phyloP scores from a whole-genome alignment of 2,329 filamentous ascomycete species.

The Geosmithia flava region DNA sequence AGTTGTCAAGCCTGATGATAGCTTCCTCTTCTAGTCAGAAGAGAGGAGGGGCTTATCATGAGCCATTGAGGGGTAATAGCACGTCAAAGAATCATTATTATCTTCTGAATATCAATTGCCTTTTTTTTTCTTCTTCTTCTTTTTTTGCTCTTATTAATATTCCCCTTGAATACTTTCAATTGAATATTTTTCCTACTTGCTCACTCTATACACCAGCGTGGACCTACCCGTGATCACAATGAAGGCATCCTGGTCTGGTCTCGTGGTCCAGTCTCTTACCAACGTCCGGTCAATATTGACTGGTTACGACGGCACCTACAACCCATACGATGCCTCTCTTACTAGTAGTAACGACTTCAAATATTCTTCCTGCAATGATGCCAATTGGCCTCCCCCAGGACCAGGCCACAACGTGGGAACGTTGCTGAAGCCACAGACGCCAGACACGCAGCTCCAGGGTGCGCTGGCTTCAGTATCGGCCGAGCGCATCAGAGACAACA shows the following conservation, averaged over 20 bases:
- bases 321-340: not conserved
- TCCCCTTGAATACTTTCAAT: too few relatives aligned
- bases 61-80: too few relatives aligned
- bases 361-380: conserved; percentile 8
- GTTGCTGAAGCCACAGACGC: conserved; percentile 9
- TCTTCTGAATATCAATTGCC: not conserved
- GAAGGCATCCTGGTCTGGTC: not conserved
- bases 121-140: too few relatives aligned
- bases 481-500: conserved; percentile 32
- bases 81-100: not conserved
- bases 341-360: conserved; percentile 2
- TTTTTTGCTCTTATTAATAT: too few relatives aligned
- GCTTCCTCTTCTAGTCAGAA: too few relatives aligned
- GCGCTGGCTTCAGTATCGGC: conserved; percentile 18
- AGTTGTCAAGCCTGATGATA: too few relatives aligned
- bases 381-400: conserved; percentile 10
- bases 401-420: conserved; percentile 5
- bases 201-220: too few relatives aligned
- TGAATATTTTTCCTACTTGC: too few relatives aligned
- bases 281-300: not conserved
- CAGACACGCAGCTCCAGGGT: conserved; percentile 8
- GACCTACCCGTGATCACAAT: not conserved
- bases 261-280: not conserved
- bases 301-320: not conserved
- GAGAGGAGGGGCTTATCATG: too few relatives aligned